Conservation (phyloP, 306 rosid species). For the Hippophae tibetana region DNA sequence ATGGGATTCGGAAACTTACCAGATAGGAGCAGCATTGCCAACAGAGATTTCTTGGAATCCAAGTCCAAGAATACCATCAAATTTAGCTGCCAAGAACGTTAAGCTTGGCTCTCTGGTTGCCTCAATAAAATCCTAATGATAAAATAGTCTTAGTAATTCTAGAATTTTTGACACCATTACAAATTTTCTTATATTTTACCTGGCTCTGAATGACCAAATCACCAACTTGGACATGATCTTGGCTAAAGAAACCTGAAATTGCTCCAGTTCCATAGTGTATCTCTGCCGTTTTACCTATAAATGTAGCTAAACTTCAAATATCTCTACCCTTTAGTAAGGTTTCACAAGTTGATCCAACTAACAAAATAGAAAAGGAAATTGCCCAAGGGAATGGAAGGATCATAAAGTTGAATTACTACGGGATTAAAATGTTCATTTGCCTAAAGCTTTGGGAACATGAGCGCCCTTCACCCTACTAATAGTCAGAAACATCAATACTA, state of each 20-base stretch:
- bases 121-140: slow-evolving; percentile 42
- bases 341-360: too few species aligned
- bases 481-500: slow-evolving; percentile 17
- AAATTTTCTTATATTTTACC: slow-evolving; percentile 20
- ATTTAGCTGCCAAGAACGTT: slow-evolving; percentile 35
- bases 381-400: too few species aligned
- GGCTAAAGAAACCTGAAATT: slow-evolving; percentile 42
- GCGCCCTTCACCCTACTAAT: too few species aligned
- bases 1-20: slow-evolving; percentile 23
- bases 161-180: slow-evolving; percentile 8
- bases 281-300: slow-evolving; percentile 33
- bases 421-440: too few species aligned
- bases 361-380: too few species aligned
- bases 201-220: slow-evolving; percentile 32
- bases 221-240: slow-evolving; percentile 41
- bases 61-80: slow-evolving; percentile 43
- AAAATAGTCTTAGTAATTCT: neutral
- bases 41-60: slow-evolving; percentile 42
- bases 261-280: slow-evolving; percentile 50
- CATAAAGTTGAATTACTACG: too few species aligned
- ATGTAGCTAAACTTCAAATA: neutral
- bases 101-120: slow-evolving; percentile 45
- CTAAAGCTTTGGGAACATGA: too few species aligned
- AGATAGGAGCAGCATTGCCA: slow-evolving; percentile 37
- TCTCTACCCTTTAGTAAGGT: neutral